Evolutionary conservation across 768 basidiomycete genomes (phyloP).

Genomic region (Lactarius quietus): DNA sequence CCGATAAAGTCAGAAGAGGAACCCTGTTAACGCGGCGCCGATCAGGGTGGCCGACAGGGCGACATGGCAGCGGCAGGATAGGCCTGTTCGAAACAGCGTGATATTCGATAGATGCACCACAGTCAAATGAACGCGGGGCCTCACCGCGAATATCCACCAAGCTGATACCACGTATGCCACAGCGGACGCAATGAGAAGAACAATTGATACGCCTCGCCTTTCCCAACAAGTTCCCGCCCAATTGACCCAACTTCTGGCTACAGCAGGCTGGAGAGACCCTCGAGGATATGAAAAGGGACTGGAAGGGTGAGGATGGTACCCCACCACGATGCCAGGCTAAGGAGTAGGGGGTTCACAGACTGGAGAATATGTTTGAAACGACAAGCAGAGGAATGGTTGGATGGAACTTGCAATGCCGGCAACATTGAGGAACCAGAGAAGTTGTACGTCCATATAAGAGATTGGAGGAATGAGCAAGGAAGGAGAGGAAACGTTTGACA

Average conservation of each 20-base stretch:
- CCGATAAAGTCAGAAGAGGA: constrained; percentile 91
- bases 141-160: constrained; percentile 81
- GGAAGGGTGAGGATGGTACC: constrained; percentile 63
- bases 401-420: constrained; percentile 77
- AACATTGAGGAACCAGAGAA: constrained; percentile 67
- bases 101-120: neutral
- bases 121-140: constrained; percentile 27
- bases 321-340: constrained; percentile 65
- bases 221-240: constrained; percentile 66
- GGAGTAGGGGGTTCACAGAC: constrained; percentile 53
- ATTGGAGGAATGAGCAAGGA: constrained; percentile 73
- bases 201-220: constrained; percentile 77
- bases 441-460: constrained; percentile 75
- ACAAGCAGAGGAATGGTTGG: constrained; percentile 85
- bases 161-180: constrained; percentile 77
- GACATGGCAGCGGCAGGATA: constrained; percentile 82
- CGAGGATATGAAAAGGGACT: constrained; percentile 79
- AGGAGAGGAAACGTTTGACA: constrained; percentile 80
- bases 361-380: constrained; percentile 83
- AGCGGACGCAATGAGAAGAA: constrained; percentile 69
- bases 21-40: constrained; percentile 82
- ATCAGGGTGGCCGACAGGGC: constrained; percentile 85
- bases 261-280: constrained; percentile 82
- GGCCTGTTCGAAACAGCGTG: constrained; percentile 41
- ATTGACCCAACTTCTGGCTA: constrained; percentile 81